phyloP scores from a whole-genome alignment of 2,329 filamentous ascomycete species.

The Cytospora leucostoma region DNA sequence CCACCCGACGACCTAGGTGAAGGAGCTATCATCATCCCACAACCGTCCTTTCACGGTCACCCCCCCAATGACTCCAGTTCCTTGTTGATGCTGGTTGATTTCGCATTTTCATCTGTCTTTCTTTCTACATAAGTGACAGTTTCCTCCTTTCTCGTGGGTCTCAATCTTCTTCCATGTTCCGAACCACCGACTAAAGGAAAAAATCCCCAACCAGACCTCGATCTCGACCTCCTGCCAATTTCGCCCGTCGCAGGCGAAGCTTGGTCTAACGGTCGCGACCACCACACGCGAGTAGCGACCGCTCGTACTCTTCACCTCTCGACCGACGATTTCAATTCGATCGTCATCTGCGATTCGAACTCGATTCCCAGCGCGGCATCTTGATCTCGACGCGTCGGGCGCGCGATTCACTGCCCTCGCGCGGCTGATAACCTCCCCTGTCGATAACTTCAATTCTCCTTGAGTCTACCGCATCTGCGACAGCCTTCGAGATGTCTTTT shows the following conservation, averaged over 20 bases:
- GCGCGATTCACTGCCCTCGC: slow-evolving; percentile 32
- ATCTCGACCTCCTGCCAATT: slow-evolving; percentile 9
- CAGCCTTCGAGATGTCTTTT: slow-evolving; percentile 54
- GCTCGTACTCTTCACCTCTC: background rate
- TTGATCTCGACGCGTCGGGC: slow-evolving; percentile 36
- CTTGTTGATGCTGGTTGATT: slow-evolving; percentile 20
- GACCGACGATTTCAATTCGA: background rate
- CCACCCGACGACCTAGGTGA: slow-evolving; percentile 8
- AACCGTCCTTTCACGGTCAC: slow-evolving; percentile 17
- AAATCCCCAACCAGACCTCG: slow-evolving; percentile 1
- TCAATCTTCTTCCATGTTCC: background rate
- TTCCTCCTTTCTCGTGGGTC: slow-evolving; percentile 1
- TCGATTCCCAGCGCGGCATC: slow-evolving; percentile 3
- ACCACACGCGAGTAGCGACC: slow-evolving; percentile 6
- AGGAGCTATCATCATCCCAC: slow-evolving; percentile 14
- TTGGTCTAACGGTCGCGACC: slow-evolving; percentile 8
- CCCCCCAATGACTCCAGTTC: slow-evolving; percentile 15
- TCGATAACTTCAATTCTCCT: slow-evolving; percentile 13
- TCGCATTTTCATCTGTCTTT: slow-evolving; percentile 20
- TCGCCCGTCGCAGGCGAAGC: slow-evolving; percentile 4
- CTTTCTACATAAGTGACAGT: background rate
- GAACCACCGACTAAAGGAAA: slow-evolving; percentile 20
- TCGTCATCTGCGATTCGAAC: slow-evolving; percentile 21
- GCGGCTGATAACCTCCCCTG: slow-evolving; percentile 23
- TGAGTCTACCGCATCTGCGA: slow-evolving; percentile 22